Conservation (phyloP, 306 rosid genomes). For the Acacia melanoxylon region DNA sequence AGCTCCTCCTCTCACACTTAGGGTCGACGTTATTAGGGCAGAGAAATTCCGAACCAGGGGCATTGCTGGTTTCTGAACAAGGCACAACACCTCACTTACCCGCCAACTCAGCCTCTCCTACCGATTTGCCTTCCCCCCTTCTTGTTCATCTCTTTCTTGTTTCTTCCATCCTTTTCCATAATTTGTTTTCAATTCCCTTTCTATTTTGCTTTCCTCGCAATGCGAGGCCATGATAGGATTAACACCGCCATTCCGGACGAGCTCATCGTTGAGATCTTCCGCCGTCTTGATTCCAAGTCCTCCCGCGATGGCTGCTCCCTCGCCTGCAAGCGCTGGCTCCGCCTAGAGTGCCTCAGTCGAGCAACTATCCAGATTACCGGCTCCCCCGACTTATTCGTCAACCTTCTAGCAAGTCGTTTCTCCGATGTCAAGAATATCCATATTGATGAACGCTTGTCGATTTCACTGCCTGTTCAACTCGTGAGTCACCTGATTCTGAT, state of each 20-base stretch:
- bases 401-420: too few species aligned
- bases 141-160: neutral
- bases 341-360: too few species aligned
- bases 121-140: neutral
- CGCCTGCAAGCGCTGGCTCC: too few species aligned
- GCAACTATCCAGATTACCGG: too few species aligned
- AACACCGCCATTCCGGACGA: conserved; percentile 80
- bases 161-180: neutral
- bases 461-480: conserved; percentile 53
- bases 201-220: conserved; percentile 26
- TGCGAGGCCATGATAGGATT: conserved; percentile 75
- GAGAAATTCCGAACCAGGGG: too few species aligned
- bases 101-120: conserved; percentile 27
- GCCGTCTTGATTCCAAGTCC: too few species aligned
- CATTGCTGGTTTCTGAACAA: neutral
- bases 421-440: too few species aligned
- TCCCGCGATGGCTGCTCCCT: too few species aligned
- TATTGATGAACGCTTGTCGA: conserved; percentile 73
- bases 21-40: too few species aligned
- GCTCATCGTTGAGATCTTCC: too few species aligned
- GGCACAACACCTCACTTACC: neutral
- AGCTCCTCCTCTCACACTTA: too few species aligned
- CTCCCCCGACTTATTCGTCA: too few species aligned
- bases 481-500: conserved; percentile 35
- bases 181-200: neutral